phyloP scores from a whole-genome alignment of 805 yeast genomes.

The Starmerella bombicola region DNA sequence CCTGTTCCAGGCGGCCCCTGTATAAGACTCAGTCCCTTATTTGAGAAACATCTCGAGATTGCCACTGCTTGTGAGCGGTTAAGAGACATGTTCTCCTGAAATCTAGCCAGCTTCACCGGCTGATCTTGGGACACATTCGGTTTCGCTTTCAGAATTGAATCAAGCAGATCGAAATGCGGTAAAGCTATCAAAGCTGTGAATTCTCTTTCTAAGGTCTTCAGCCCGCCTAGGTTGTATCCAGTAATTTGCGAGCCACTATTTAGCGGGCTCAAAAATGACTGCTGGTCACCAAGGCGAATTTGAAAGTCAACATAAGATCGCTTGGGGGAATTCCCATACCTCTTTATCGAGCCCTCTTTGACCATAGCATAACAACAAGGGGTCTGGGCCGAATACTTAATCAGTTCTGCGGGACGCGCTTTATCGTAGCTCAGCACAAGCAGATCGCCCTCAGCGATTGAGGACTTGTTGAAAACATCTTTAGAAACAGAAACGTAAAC shows the following conservation, averaged over 20 bases:
- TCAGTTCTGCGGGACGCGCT: constrained; percentile 22
- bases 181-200: constrained; percentile 72
- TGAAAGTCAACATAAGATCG: constrained; percentile 65
- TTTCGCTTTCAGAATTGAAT: constrained; percentile 51
- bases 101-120: constrained; percentile 31
- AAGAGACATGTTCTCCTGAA: constrained; percentile 43
- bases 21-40: constrained; percentile 72
- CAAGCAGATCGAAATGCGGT: constrained; percentile 64
- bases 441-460: constrained; percentile 63
- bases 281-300: constrained; percentile 44
- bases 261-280: constrained; percentile 40
- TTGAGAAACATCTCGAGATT: constrained; percentile 54
- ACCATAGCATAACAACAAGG: constrained; percentile 68
- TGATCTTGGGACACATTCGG: constrained; percentile 35
- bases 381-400: constrained; percentile 1
- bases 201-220: constrained; percentile 90
- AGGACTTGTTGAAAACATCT: constrained; percentile 38
- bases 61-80: constrained; percentile 89
- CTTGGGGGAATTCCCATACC: constrained; percentile 30
- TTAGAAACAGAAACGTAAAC: constrained; percentile 62
- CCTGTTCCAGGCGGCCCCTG: constrained; percentile 99
- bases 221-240: constrained; percentile 66
- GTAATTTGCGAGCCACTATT: constrained; percentile 52
- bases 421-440: constrained; percentile 49
- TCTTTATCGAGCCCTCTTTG: constrained; percentile 33